A percentile compares a stretch with the other conserved stretches of the same genome.
Evolutionary conservation across 352 stramenopile genomes (phyloP).

Genomic region (Phytophthora ohioensis): DNA sequence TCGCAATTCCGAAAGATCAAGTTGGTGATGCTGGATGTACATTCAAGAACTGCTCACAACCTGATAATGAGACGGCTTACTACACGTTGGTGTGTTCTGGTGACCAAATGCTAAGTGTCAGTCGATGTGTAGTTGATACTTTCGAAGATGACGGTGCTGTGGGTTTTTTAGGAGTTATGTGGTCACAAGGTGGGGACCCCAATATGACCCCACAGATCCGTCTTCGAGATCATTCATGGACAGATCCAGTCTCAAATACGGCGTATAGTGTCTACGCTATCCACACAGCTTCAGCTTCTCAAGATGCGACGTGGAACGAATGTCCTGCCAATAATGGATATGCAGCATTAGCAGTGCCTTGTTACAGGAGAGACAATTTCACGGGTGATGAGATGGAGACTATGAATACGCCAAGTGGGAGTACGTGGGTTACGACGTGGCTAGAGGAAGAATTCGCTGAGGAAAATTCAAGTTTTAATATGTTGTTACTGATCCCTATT

Average conservation of each 20-base stretch:
- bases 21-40: constrained; percentile 26
- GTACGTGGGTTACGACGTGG: constrained; percentile 31
- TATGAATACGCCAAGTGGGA: constrained; percentile 17
- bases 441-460: constrained; percentile 25
- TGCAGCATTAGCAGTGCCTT: constrained; percentile 28
- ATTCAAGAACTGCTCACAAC: constrained; percentile 40
- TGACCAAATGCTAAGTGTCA: constrained; percentile 41
- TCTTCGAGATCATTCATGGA: constrained; percentile 37
- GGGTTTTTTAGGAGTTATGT: constrained; percentile 34
- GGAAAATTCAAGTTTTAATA: constrained; percentile 16
- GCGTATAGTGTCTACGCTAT: constrained; percentile 33
- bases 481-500: constrained; percentile 22
- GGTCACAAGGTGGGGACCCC: constrained; percentile 34
- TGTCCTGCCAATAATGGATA: constrained; percentile 32
- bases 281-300: constrained; percentile 16
- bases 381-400: constrained; percentile 11
- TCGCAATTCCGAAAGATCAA: constrained; percentile 30
- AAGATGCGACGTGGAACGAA: constrained; percentile 20
- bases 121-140: constrained; percentile 39
- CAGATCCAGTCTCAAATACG: constrained; percentile 22
- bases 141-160: constrained; percentile 13
- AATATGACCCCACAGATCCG: constrained; percentile 29
- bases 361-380: constrained; percentile 12
- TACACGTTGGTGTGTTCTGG: constrained; percentile 38
- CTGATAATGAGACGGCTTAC: constrained; percentile 15